Base-by-base conservation (phyloP, 768 basidiomycete genomes). In the Glaciozyma martinii region DNA sequence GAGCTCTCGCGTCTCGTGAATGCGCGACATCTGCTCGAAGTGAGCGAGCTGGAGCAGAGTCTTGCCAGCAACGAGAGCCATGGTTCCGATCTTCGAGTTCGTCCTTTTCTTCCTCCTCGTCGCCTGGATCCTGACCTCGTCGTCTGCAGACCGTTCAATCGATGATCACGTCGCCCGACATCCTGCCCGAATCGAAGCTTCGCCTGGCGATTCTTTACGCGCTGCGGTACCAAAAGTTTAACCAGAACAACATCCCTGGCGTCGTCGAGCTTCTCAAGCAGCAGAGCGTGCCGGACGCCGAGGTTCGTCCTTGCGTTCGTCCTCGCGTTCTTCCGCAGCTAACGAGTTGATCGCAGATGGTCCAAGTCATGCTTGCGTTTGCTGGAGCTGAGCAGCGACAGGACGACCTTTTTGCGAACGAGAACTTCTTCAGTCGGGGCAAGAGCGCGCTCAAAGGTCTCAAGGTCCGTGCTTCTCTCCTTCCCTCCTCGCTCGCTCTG, bases 311-410 rank as follows among this genome's bases (percentile, higher is more conserved):
- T 3, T 13, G 13, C 23, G 32, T 19, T 43, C n/a, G 3, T 16
- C 19, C 19, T 25, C 13, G 23, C 33, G 13, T 9, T 25, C 32
- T 19, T 10, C 23, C 27, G 18, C 2, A 21, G 13, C 42, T 25
- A 2, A 42, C 16, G 1, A 2, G 2, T 0, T 19, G 0, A 6
- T 5, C 4, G 12, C 71, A 94, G 92, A 82, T 97, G 61, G 93
- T 99, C 3, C 93, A 97, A 76, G 87, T 89, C 21, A 82, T 93
- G 66, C 77, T 99, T 64, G 94, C 95, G 71, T 84, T 93, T 54
- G 89, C 94, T 2, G 95, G 95, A 33, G 85, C 89, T 16, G 94
- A 98, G 75, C 91, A 97, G 70, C 85, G 95, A 33, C 94, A 99
- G 78, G 94, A 97, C 73, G 95, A 98, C 76, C 79, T 99, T 32